These are phyloP conservation scores for Pleomassaria siparia DNA, from an alignment of 2,329 filamentous ascomycete genomes.

Conservation along the genomic window DNA sequence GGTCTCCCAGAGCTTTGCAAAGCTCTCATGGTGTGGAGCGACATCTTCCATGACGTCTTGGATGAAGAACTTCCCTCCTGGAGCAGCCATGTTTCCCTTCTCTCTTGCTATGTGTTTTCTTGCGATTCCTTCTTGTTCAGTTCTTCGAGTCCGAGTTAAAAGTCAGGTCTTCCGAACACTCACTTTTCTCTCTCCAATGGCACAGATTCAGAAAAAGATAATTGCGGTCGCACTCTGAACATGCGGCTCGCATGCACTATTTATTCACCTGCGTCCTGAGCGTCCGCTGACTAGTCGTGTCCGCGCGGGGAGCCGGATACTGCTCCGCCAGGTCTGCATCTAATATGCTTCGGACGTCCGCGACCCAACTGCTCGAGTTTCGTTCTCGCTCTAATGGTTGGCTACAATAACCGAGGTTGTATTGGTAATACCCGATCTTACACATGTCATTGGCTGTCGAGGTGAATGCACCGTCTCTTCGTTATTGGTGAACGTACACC, in stretches of 20 bases:
- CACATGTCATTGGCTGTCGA: too few relatives aligned
- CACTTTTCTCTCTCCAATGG: too few relatives aligned
- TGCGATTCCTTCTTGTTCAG: too few relatives aligned
- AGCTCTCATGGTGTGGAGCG: slow-evolving; percentile 51
- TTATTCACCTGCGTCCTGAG: neutral
- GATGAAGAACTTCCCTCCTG: slow-evolving; percentile 49
- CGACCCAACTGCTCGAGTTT: neutral
- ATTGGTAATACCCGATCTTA: too few relatives aligned
- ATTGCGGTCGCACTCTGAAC: too few relatives aligned
- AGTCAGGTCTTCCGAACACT: neutral
- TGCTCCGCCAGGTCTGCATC: too few relatives aligned
- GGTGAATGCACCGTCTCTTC: too few relatives aligned
- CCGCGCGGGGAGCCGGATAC: neutral
- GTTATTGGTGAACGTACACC: too few relatives aligned
- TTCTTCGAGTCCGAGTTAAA: too few relatives aligned
- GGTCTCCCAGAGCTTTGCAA: slow-evolving; percentile 64
- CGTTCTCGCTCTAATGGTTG: too few relatives aligned
- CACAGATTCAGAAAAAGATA: too few relatives aligned
- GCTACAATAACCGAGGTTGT: too few relatives aligned
- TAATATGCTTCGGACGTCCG: neutral
- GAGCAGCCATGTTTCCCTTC: slow-evolving; percentile 42
- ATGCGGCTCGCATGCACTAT: neutral
- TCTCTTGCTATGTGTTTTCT: neutral
- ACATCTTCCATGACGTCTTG: slow-evolving; percentile 46
- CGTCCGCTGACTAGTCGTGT: neutral